phyloP scores from a whole-genome alignment of 805 yeast genomes.

The Ogataea zsoltii region DNA sequence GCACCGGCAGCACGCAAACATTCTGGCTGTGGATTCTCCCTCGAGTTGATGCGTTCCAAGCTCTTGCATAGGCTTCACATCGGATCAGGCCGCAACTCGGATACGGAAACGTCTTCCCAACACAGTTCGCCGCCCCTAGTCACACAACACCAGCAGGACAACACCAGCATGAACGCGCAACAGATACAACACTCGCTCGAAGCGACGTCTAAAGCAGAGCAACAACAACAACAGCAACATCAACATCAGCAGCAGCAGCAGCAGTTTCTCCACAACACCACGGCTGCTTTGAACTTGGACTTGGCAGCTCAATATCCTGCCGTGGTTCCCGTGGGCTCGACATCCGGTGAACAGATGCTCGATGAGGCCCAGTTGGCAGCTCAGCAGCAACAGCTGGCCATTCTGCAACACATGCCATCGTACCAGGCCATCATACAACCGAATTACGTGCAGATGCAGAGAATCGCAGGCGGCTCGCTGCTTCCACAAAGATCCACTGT shows the following conservation, averaged over 20 bases:
- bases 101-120: constrained; percentile 10
- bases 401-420: constrained; percentile 35
- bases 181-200: constrained; percentile 1
- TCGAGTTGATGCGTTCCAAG: constrained; percentile 27
- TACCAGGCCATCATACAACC: constrained; percentile 39
- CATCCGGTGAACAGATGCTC: not conserved
- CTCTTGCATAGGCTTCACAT: constrained; percentile 27
- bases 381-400: constrained; percentile 33
- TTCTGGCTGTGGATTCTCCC: not conserved
- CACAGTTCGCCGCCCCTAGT: not conserved
- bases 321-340: constrained; percentile 7
- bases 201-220: constrained; percentile 1
- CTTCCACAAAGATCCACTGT: constrained; percentile 35
- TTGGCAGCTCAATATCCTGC: constrained; percentile 10
- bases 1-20: not conserved
- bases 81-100: constrained; percentile 23
- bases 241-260: constrained; percentile 22
- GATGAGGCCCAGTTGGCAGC: constrained; percentile 23
- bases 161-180: not conserved
- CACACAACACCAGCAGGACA: not conserved
- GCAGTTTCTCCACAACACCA: constrained; percentile 25
- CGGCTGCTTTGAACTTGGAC: constrained; percentile 16
- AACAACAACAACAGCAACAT: constrained; percentile 21
- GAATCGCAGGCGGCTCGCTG: constrained; percentile 30
- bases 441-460: constrained; percentile 29